Evolutionary conservation across 345 rosid species (phyloP).

Genomic region (Syzygium jambos): DNA sequence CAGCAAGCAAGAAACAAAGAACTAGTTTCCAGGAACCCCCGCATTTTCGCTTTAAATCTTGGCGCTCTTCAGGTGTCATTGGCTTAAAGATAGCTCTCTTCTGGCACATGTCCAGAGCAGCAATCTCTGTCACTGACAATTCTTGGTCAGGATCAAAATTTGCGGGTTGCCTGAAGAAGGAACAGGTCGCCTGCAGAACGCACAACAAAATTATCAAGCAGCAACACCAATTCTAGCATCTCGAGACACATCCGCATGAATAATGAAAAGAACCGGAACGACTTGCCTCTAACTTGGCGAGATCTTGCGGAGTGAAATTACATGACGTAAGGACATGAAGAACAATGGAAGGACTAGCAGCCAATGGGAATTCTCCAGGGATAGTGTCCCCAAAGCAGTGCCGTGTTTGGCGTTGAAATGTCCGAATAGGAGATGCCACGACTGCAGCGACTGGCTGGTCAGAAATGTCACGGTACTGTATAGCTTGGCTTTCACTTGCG

Average conservation of each 20-base stretch:
- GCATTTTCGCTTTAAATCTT: conserved; percentile 56
- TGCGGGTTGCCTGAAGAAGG: conserved; percentile 93
- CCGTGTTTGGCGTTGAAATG: conserved; percentile 60
- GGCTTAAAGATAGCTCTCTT: conserved; percentile 74
- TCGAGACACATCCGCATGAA: neutral
- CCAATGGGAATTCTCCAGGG: conserved; percentile 98
- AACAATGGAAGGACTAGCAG: conserved; percentile 86
- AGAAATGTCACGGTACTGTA: conserved; percentile 62
- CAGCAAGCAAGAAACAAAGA: conserved; percentile 71
- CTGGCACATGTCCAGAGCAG: conserved; percentile 91
- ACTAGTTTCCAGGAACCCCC: conserved; percentile 97
- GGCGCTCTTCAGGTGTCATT: conserved; percentile 60
- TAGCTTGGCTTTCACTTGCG: conserved; percentile 53
- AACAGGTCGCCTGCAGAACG: conserved; percentile 79
- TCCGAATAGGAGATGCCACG: conserved; percentile 35
- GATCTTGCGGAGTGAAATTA: conserved; percentile 86
- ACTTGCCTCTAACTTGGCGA: conserved; percentile 94
- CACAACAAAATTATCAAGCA: conserved; percentile 39
- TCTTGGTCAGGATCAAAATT: conserved; percentile 68
- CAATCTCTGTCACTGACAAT: conserved; percentile 84
- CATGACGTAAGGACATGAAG: conserved; percentile 89
- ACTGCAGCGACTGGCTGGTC: conserved; percentile 58
- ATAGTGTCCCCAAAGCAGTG: conserved; percentile 73
- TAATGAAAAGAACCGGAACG: conserved; percentile 4
- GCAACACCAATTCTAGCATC: conserved; percentile 41